A percentile compares a stretch with the other conserved stretches of the same genome.
phyloP scores from a whole-genome alignment of 139 green algal genomes.

The Micromonas pusilla region DNA sequence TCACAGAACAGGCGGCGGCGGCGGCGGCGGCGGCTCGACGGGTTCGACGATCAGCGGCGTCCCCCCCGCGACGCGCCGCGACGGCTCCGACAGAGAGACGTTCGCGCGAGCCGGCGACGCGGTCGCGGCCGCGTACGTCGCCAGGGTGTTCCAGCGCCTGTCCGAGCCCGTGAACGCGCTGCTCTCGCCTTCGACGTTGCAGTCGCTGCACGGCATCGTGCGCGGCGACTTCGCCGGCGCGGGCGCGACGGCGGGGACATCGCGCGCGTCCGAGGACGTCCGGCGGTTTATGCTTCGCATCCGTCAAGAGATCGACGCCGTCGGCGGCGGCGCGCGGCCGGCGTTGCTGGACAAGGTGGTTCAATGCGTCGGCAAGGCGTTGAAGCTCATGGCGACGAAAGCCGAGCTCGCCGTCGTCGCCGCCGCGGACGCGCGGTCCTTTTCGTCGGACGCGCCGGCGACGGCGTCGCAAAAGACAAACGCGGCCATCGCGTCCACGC shows the following conservation, averaged over 20 bases:
- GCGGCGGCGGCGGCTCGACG: not conserved
- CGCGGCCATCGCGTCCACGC: not conserved
- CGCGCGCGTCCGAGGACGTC: not conserved
- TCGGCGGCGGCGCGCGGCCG: not conserved
- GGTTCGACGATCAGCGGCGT: conserved; percentile 27
- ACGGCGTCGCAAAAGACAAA: not conserved
- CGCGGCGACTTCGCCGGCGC: not conserved
- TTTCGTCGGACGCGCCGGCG: not conserved
- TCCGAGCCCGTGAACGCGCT: conserved; percentile 56
- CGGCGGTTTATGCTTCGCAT: not conserved
- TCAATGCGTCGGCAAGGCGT: conserved; percentile 24
- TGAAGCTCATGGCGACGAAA: conserved; percentile 29
- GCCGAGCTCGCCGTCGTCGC: conserved; percentile 36
- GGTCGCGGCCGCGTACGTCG: conserved; percentile 66
- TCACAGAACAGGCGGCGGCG: conserved; percentile 33
- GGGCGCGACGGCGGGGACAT: not conserved
- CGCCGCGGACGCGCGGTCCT: not conserved
- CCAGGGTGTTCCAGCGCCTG: conserved; percentile 50
- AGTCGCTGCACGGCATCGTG: not conserved
- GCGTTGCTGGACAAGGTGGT: not conserved
- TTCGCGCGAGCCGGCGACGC: conserved; percentile 50
- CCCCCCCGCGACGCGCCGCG: conserved; percentile 32
- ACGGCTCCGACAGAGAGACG: conserved; percentile 41
- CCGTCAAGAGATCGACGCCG: conserved; percentile 2
- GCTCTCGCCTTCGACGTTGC: conserved; percentile 43